Evolutionary conservation across 768 basidiomycete genomes (phyloP).

Genomic region (Leucocoprinus leucothites): DNA sequence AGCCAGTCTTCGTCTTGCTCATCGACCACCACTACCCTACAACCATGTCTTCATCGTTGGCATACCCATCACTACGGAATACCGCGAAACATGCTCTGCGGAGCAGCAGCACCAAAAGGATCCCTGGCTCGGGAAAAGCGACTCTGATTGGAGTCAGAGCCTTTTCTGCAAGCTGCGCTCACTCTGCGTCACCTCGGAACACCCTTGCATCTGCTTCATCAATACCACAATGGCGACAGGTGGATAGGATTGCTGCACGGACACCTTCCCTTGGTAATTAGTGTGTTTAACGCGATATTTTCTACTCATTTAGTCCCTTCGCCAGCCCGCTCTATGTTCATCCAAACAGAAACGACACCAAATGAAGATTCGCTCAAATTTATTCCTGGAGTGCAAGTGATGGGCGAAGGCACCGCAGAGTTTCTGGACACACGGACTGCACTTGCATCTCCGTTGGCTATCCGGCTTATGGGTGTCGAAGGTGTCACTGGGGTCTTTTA

Average conservation of each 20-base stretch:
- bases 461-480: constrained; percentile 91
- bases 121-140: background rate
- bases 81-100: background rate
- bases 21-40: background rate
- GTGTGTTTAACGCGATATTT: background rate
- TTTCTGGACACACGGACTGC: constrained; percentile 89
- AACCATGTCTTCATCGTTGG: background rate
- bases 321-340: constrained; percentile 89
- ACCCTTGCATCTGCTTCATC: constrained; percentile 5
- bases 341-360: constrained; percentile 96
- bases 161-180: constrained; percentile 1
- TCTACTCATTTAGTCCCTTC: background rate
- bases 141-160: background rate
- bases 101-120: background rate
- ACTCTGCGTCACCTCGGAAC: background rate
- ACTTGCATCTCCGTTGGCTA: constrained; percentile 89
- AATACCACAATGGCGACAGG: constrained; percentile 9
- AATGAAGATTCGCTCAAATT: constrained; percentile 98
- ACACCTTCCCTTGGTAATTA: constrained; percentile 10
- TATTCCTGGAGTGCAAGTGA: constrained; percentile 88
- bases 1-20: background rate
- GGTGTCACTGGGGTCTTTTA: constrained; percentile 90
- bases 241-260: background rate
- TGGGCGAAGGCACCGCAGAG: constrained; percentile 87
- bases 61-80: background rate